A percentile compares a stretch with the other conserved stretches of the same genome.
Conservation (phyloP, 2,329 filamentous ascomycete species). For the Geoglossum cookeanum region DNA sequence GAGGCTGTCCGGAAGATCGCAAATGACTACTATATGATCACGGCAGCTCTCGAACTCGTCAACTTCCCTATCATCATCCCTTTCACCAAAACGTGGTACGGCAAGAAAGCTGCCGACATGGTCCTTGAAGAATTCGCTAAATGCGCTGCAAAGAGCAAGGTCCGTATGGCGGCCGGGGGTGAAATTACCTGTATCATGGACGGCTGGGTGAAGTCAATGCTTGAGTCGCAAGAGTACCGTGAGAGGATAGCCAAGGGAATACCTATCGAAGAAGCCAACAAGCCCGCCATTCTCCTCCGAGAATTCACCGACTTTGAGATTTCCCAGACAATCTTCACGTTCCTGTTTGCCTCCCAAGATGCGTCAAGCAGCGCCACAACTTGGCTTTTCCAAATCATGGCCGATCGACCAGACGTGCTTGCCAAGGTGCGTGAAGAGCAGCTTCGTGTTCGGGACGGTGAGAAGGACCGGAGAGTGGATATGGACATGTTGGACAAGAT, state of each 20-base stretch:
- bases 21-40: conserved; percentile 93
- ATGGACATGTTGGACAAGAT: conserved; percentile 81
- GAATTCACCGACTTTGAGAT: conserved; percentile 85
- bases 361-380: conserved; percentile 85
- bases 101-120: conserved; percentile 88
- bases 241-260: conserved; percentile 58
- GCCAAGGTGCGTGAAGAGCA: conserved; percentile 88
- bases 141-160: conserved; percentile 84
- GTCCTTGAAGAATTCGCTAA: conserved; percentile 76
- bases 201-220: conserved; percentile 76
- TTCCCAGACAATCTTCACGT: conserved; percentile 82
- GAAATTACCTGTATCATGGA: conserved; percentile 88
- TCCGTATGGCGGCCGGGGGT: conserved; percentile 75
- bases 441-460: conserved; percentile 52
- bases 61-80: conserved; percentile 96
- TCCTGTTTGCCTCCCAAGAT: conserved; percentile 94
- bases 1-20: conserved; percentile 84
- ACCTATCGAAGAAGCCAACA: conserved; percentile 48
- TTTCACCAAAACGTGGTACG: conserved; percentile 91
- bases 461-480: conserved; percentile 48
- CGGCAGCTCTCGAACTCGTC: conserved; percentile 85
- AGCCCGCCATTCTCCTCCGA: conserved; percentile 66
- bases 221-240: conserved; percentile 66
- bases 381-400: conserved; percentile 89
- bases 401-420: conserved; percentile 81